These are phyloP conservation scores for Papiliotrema terrestris DNA, from an alignment of 1,284 basidiomycete genomes.

Conservation along the genomic window DNA sequence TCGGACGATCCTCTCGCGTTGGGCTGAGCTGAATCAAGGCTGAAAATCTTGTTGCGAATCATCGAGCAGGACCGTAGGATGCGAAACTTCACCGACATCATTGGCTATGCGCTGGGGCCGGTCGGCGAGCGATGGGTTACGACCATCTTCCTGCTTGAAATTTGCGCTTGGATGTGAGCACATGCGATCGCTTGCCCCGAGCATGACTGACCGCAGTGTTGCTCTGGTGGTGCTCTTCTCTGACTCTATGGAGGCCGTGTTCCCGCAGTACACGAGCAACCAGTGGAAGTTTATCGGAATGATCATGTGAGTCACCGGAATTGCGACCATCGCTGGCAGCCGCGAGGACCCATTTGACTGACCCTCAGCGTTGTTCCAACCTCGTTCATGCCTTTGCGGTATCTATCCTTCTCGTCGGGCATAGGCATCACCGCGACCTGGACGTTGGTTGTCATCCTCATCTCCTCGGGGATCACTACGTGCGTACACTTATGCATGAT, in stretches of 20 bases:
- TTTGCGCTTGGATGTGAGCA: slow-evolving; percentile 59
- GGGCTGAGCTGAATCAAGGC: slow-evolving; percentile 13
- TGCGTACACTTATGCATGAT: slow-evolving; percentile 1
- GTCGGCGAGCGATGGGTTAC: slow-evolving; percentile 65
- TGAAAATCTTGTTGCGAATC: slow-evolving; percentile 43
- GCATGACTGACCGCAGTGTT: slow-evolving; percentile 54
- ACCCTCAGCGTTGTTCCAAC: slow-evolving; percentile 66
- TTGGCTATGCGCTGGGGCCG: slow-evolving; percentile 54
- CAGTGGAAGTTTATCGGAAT: slow-evolving; percentile 74
- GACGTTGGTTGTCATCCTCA: slow-evolving; percentile 70
- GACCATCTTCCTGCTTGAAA: slow-evolving; percentile 72
- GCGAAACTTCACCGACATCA: slow-evolving; percentile 43
- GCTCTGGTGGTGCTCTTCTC: slow-evolving; percentile 78
- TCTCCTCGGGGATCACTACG: slow-evolving; percentile 65
- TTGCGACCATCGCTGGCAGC: too few relatives aligned
- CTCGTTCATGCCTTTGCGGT: slow-evolving; percentile 76
- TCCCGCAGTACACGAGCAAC: slow-evolving; percentile 63
- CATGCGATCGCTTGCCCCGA: neutral
- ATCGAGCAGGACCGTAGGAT: slow-evolving; percentile 41
- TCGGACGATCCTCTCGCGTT: too few relatives aligned
- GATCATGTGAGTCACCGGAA: slow-evolving; percentile 56
- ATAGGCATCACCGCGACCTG: slow-evolving; percentile 75
- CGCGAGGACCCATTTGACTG: neutral
- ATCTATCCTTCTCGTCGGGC: slow-evolving; percentile 79
- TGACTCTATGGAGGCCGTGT: slow-evolving; percentile 71